Base-by-base conservation (phyloP, 2,329 filamentous ascomycete species). In the Eurotiales sp. region DNA sequence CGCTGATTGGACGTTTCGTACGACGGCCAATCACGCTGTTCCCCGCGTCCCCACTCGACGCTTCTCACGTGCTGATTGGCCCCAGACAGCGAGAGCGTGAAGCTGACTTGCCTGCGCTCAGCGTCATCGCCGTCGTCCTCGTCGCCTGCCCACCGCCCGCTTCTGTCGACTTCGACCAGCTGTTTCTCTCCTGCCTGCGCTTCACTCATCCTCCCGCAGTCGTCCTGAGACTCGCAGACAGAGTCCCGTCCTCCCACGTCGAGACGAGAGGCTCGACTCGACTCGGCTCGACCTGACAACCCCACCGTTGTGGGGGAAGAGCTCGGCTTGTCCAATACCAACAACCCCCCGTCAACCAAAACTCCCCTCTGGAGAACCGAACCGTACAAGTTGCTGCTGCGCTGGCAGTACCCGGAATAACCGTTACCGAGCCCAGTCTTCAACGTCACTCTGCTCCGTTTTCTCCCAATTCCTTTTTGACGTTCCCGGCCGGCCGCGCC, bases 261-360 rank as follows among this genome's bases (percentile, higher is more conserved):
- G n/a, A n/a, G n/a, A n/a, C n/a, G n/a, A n/a, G n/a, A 17, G 45
- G 17, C 34, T 36, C 34, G 34, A 29, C 15, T 39, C 45, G 29
- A 17, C 27, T 27, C 17, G 36, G 30, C 34, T n/a, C 36, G 41
- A 39, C 39, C 43, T 39, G 25, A 43, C 29, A 34, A 50, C 47
- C 47, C 47, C 47, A 50, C 47, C 39, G 40, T 36, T 17, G 44
- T 44, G 43, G 50, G 51, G 51, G 51, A 46, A 49, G 34, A 53
- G 51, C 46, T 53, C 21, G 51, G 25, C 45, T 53, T 40, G 45
- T 39, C 51, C 51, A 53, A 47, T 53, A 45, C 40, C 47, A 43
- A 43, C n/a, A n/a, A n/a, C n/a, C n/a, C 46, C 47, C 40, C 46
- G 37, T 48, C 29, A 42, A 43, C 27, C 34, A 23, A 30, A 36